Evolutionary conservation across 148 eudicot species (phyloP).

Genomic region (Suaeda aralocaspica): DNA sequence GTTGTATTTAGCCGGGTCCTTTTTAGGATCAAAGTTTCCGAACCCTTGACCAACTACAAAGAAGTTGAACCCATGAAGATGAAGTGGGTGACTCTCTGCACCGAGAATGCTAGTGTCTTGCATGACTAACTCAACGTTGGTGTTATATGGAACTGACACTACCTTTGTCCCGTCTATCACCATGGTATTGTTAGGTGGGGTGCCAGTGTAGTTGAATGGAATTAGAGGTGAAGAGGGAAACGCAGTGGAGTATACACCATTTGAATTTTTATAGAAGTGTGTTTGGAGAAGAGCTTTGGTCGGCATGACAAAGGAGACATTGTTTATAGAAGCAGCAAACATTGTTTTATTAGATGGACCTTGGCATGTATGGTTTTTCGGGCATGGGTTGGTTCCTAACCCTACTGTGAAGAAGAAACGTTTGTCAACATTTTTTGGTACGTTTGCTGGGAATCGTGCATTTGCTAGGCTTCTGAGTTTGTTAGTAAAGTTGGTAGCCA

Average conservation of each 20-base stretch:
- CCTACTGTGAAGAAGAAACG: conserved; percentile 56
- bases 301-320: conserved; percentile 61
- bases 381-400: conserved; percentile 55
- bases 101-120: conserved; percentile 44
- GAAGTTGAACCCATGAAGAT: conserved; percentile 55
- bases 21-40: conserved; percentile 43
- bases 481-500: conserved; percentile 38
- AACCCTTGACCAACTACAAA: conserved; percentile 52
- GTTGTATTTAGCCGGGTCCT: conserved; percentile 45
- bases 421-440: conserved; percentile 42
- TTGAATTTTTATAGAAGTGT: conserved; percentile 32
- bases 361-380: conserved; percentile 20
- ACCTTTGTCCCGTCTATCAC: background rate
- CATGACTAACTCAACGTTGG: conserved; percentile 46
- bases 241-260: conserved; percentile 38
- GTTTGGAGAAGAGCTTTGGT: conserved; percentile 46
- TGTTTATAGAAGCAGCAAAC: conserved; percentile 48
- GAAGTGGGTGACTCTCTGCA: conserved; percentile 52
- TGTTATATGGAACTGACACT: conserved; percentile 33
- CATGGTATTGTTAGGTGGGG: conserved; percentile 36
- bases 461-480: conserved; percentile 49
- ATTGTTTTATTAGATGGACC: conserved; percentile 27
- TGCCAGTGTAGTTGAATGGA: conserved; percentile 54
- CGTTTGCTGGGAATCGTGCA: conserved; percentile 58
- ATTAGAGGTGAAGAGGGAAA: conserved; percentile 40